phyloP scores from a whole-genome alignment of 352 stramenopile species.

The Globisporangium recalcitrans region DNA sequence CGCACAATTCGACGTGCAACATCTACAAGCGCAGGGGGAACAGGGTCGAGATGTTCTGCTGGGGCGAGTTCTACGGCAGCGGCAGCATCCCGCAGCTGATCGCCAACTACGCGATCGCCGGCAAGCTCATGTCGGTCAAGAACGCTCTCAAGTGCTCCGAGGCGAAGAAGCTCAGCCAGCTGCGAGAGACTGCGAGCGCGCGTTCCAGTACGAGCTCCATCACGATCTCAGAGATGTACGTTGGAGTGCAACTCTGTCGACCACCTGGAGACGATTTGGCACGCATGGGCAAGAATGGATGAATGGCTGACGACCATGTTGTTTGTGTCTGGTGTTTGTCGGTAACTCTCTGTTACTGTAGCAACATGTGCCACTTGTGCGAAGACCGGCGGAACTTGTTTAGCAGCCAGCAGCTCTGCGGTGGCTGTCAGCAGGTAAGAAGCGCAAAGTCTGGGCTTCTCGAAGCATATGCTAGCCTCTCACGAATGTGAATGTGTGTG shows the following conservation, averaged over 20 bases:
- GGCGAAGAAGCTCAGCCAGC: slow-evolving; percentile 3
- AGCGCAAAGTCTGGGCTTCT: no score
- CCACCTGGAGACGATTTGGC: not conserved
- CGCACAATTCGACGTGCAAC: slow-evolving; percentile 40
- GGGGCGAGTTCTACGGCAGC: slow-evolving; percentile 21
- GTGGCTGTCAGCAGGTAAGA: slow-evolving; percentile 28
- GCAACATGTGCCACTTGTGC: slow-evolving; percentile 2
- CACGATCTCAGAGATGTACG: slow-evolving; percentile 8
- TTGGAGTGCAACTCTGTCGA: not conserved
- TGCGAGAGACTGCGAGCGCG: not conserved
- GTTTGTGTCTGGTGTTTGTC: no score
- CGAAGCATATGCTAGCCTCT: no score
- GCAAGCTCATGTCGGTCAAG: slow-evolving; percentile 18
- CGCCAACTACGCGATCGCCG: slow-evolving; percentile 17
- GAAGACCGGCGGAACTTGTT: slow-evolving; percentile 3
- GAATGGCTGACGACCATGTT: not conserved
- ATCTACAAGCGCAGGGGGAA: slow-evolving; percentile 29
- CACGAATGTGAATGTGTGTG: no score
- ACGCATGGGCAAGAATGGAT: not conserved
- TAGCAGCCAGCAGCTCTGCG: slow-evolving; percentile 17
- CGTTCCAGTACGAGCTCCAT: slow-evolving; percentile 4
- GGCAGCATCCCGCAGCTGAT: slow-evolving; percentile 7
- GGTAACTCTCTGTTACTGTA: no score
- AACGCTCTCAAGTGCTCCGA: slow-evolving; percentile 13
- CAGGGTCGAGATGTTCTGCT: slow-evolving; percentile 36